These are phyloP conservation scores for Exophiala sp. DNA, from an alignment of 2,329 filamentous ascomycete species.

Conservation along the genomic window DNA sequence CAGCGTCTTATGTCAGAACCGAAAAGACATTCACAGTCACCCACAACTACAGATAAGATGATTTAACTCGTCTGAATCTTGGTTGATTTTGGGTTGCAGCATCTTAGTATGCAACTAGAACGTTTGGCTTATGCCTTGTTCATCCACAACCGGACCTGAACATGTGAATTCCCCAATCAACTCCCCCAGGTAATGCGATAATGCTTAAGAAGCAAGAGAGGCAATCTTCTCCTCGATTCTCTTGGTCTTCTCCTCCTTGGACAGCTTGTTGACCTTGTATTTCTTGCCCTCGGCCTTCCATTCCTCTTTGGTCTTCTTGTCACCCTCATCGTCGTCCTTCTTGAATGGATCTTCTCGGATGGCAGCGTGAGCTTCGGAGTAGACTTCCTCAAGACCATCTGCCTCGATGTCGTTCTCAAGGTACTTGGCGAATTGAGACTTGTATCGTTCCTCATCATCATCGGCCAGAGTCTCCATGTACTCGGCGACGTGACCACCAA, in stretches of 20 bases:
- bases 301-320: conserved; percentile 96
- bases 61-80: neutral
- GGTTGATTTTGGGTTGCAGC: neutral
- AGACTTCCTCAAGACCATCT: conserved; percentile 93
- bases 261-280: conserved; percentile 71
- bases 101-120: neutral
- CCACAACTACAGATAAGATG: neutral
- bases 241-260: conserved; percentile 74
- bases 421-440: conserved; percentile 96
- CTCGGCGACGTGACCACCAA: conserved; percentile 95
- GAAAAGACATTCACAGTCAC: no score
- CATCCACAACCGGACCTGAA: neutral
- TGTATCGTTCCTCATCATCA: conserved; percentile 99
- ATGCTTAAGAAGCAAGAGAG: conserved; percentile 52
- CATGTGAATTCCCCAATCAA: neutral
- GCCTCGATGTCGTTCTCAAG: conserved; percentile 95
- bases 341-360: conserved; percentile 98
- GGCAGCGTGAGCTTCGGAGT: conserved; percentile 86
- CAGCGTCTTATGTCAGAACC: conserved; percentile 18
- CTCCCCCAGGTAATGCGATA: neutral
- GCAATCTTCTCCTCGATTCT: conserved; percentile 88
- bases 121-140: neutral
- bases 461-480: conserved; percentile 99
- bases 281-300: conserved; percentile 95
- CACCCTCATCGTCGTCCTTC: conserved; percentile 66